These are phyloP conservation scores for Micractinium conductrix DNA, from an alignment of 139 green algal genomes.

Conservation along the genomic window DNA sequence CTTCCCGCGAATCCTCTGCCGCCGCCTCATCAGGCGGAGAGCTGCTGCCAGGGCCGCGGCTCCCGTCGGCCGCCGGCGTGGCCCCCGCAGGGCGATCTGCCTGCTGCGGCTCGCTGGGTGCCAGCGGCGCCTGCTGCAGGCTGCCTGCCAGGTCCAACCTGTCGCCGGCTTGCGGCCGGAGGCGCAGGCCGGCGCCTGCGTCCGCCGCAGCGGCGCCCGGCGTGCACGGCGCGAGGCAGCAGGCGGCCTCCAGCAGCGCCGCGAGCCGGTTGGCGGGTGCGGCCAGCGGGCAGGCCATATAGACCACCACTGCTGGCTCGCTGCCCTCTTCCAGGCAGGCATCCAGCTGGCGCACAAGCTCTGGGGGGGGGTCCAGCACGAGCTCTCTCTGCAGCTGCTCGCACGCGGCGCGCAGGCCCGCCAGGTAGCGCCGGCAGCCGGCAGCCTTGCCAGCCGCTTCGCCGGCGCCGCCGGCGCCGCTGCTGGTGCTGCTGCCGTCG, in stretches of 20 bases:
- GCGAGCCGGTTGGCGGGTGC: not conserved
- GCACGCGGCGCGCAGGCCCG: not conserved
- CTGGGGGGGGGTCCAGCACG: slow-evolving; percentile 11
- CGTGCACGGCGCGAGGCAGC: slow-evolving; percentile 39
- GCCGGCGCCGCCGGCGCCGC: not conserved
- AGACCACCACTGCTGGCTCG: slow-evolving; percentile 12
- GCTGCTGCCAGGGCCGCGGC: not conserved
- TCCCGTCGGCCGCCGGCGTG: not conserved
- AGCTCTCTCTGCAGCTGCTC: slow-evolving; percentile 35
- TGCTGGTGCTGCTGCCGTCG: not conserved
- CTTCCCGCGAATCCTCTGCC: too few species aligned
- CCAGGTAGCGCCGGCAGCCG: too few species aligned
- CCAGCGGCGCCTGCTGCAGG: not conserved
- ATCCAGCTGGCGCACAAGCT: not conserved
- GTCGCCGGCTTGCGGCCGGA: not conserved
- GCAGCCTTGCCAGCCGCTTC: not conserved
- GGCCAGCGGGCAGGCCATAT: slow-evolving; percentile 18
- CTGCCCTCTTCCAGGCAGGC: not conserved
- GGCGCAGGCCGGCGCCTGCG: too few species aligned
- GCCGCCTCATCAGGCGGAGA: not conserved
- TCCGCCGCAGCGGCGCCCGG: not conserved
- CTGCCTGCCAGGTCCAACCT: not conserved
- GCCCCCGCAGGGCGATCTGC: slow-evolving; percentile 2
- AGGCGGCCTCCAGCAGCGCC: slow-evolving; percentile 20
- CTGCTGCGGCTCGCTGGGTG: slow-evolving; percentile 6